Percentiles rank a stretch among this genome's conserved stretches.
These are phyloP conservation scores for Zymoseptoria tritici DNA, from an alignment of 2,329 filamentous ascomycete genomes.

Conservation along the genomic window DNA sequence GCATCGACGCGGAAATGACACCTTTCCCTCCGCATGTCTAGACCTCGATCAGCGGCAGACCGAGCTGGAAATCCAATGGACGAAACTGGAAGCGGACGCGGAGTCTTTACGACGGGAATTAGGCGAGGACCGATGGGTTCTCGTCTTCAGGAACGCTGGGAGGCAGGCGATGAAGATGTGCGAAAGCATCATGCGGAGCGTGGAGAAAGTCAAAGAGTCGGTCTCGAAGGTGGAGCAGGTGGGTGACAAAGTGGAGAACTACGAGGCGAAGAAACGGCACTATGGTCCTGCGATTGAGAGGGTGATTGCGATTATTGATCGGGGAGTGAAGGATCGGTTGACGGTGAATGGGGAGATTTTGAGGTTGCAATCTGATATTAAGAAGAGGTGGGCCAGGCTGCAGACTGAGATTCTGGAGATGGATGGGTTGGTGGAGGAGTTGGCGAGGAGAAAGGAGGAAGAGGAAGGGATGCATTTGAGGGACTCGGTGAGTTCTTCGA, in stretches of 20 bases:
- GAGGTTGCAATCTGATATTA: conserved; percentile 76
- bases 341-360: conserved; percentile 96
- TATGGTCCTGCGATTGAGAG: conserved; percentile 90
- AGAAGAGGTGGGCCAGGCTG: conserved; percentile 69
- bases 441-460: conserved; percentile 45
- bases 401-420: conserved; percentile 71
- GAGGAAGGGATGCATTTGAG: conserved; percentile 50
- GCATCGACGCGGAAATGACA: conserved; percentile 63
- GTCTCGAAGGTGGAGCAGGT: conserved; percentile 70
- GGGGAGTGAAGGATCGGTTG: conserved; percentile 87
- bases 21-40: conserved; percentile 85
- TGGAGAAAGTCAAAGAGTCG: conserved; percentile 71
- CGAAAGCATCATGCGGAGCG: conserved; percentile 83
- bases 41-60: conserved; percentile 72
- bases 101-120: conserved; percentile 83
- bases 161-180: conserved; percentile 94
- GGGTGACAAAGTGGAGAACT: conserved; percentile 80
- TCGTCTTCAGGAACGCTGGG: conserved; percentile 89
- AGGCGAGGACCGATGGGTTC: conserved; percentile 90
- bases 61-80: conserved; percentile 75
- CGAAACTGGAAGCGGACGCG: conserved; percentile 80
- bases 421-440: conserved; percentile 66
- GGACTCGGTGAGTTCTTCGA: too few species aligned
- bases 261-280: conserved; percentile 89
- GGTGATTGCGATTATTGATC: conserved; percentile 86